Evolutionary conservation across 768 basidiomycete genomes (phyloP).

Genomic region (Tricholoma matsutake): DNA sequence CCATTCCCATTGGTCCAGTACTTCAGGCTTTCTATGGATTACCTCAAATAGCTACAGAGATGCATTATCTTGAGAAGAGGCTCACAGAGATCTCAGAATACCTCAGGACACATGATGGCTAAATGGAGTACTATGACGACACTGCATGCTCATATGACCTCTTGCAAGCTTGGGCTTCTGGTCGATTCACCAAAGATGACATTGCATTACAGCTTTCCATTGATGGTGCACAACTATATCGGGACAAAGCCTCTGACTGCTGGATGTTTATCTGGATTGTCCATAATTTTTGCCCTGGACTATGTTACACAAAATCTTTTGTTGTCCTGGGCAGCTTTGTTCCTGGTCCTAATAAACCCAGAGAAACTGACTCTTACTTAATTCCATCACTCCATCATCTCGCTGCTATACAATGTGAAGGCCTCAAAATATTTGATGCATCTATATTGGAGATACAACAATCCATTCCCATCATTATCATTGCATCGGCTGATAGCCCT

Average conservation of each 20-base stretch:
- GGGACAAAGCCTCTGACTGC: neutral
- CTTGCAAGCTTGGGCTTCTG: neutral
- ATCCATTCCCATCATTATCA: conserved; percentile 18
- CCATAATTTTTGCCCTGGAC: neutral
- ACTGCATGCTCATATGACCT: conserved; percentile 2
- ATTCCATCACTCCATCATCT: conserved; percentile 22
- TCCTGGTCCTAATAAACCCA: conserved; percentile 4
- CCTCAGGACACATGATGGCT: neutral
- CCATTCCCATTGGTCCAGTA: neutral
- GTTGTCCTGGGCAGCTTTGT: conserved; percentile 3
- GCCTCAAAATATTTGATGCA: conserved; percentile 32
- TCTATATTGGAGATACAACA: conserved; percentile 5
- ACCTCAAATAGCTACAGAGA: neutral
- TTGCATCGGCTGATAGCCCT: conserved; percentile 32
- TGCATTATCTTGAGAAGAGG: neutral
- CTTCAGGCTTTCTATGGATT: neutral
- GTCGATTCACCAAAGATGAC: neutral
- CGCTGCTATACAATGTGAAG: conserved; percentile 12
- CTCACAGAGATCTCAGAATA: neutral
- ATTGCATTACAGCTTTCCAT: conserved; percentile 4
- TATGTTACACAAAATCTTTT: conserved; percentile 1
- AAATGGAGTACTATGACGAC: neutral
- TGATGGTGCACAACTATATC: conserved; percentile 7
- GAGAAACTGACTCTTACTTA: conserved; percentile 12
- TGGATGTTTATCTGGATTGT: neutral